phyloP scores from a whole-genome alignment of 2,329 filamentous ascomycete species.

The Claviceps paspali region DNA sequence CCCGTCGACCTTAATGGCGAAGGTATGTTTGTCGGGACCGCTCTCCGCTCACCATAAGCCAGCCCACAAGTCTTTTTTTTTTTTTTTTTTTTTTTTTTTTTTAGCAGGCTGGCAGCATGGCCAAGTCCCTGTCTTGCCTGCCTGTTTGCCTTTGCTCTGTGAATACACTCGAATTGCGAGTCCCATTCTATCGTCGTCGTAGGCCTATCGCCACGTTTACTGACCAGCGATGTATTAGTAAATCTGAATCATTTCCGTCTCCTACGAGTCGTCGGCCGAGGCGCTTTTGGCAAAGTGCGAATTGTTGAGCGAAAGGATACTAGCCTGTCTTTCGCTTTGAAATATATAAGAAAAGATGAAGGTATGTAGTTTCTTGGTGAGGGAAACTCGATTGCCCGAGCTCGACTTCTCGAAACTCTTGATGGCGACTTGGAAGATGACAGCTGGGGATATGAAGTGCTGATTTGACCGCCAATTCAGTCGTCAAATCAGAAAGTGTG shows the following conservation, averaged over 20 bases:
- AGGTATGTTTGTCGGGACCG: slow-evolving; percentile 48
- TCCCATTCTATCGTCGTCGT: not conserved
- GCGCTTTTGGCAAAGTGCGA: slow-evolving; percentile 95
- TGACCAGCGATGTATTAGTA: slow-evolving; percentile 34
- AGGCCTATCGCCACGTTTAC: not conserved
- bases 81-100: too few species aligned
- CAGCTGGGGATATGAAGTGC: not conserved
- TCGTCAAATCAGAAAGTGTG: slow-evolving; percentile 93
- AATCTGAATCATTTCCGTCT: slow-evolving; percentile 96
- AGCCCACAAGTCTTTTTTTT: too few species aligned
- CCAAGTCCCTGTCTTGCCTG: not conserved
- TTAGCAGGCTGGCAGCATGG: too few species aligned
- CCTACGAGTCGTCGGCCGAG: slow-evolving; percentile 87
- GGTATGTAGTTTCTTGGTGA: slow-evolving; percentile 33
- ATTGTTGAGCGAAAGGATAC: slow-evolving; percentile 98
- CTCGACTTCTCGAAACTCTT: not conserved
- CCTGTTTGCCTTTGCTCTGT: not conserved
- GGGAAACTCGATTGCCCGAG: not conserved
- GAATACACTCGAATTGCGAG: not conserved
- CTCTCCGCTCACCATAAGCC: slow-evolving; percentile 3
- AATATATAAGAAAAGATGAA: slow-evolving; percentile 98
- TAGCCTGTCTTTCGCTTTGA: slow-evolving; percentile 82
- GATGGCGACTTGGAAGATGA: not conserved
- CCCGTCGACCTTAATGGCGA: slow-evolving; percentile 84
- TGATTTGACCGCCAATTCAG: slow-evolving; percentile 28